Base-by-base conservation (phyloP, 2,329 filamentous ascomycete genomes). In the Fusarium multiceps region DNA sequence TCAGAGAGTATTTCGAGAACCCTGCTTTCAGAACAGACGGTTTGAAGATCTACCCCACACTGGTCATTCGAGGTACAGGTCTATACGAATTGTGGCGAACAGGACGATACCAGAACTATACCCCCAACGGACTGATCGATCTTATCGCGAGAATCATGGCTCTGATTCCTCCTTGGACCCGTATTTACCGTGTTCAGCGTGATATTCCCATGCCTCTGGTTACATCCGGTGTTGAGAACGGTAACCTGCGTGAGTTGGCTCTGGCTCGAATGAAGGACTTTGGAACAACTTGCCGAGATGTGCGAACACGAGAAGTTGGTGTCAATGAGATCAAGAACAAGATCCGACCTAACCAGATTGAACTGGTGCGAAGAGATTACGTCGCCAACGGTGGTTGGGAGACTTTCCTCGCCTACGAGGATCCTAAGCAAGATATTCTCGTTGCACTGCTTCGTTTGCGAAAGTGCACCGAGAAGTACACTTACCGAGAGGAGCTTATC, bases 181-280 rank as follows among this genome's bases (percentile, higher is more conserved):
- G 96, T 68, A 99, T 99, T 76, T 99, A 99, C 83, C 93, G 96
- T 64, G 96, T 99, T 1, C 96, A 99, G 83, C 90, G 96, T 79
- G 96, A 99, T 81, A 99, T 99, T 62, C 96, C 96, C n/a, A 99
- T 99, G 96, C 96, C 96, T 1, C 86, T 99, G 25, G 97, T 99
- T n/a, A 98, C 96, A 0, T 97, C 95, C 1, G 96, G 96, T 42
- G 96, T 99, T 1, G 96, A 99, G 82, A 99, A 99, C 74, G 96
- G 96, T 66, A 99, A 99, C 78, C 84, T 99, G 41, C 90, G 96
- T 67, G 96, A 99, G 80, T 84, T 99, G 50, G 95, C 96, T 1
- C 84, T 99, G 58, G 94, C 94, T n/a, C 88, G 96, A 23, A 99
- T 99, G 97, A 98, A 98, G 81, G 96, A 99, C 79, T 98, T 99